Percentiles rank a stretch among this genome's conserved stretches.
phyloP scores from a whole-genome alignment of 192 early-diverging fungal genomes.

The Entomortierella parvispora region DNA sequence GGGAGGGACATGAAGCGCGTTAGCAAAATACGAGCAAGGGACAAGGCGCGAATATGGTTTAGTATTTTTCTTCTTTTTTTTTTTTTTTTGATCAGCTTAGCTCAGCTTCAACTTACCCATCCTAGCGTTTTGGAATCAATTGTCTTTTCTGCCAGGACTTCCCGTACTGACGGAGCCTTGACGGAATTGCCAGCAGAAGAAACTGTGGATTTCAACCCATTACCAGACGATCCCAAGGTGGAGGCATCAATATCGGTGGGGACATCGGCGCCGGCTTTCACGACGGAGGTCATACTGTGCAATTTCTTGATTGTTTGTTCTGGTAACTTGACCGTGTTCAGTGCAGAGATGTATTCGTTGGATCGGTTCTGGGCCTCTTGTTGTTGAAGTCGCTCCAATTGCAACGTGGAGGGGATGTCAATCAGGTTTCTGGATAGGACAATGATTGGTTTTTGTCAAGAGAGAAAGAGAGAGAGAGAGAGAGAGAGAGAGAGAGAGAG shows the following conservation, averaged over 20 bases:
- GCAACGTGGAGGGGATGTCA: slow-evolving; percentile 48
- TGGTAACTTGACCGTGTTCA: slow-evolving; percentile 51
- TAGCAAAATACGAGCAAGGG: neutral
- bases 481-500: slow-evolving; percentile 2
- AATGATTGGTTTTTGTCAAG: neutral
- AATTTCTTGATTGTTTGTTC: slow-evolving; percentile 49
- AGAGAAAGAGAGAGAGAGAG: neutral
- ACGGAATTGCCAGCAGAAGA: slow-evolving; percentile 33
- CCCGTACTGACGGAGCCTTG: slow-evolving; percentile 44
- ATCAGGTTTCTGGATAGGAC: slow-evolving; percentile 51
- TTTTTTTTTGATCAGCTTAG: neutral
- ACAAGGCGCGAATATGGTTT: neutral
- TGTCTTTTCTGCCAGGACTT: slow-evolving; percentile 46
- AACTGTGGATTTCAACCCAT: slow-evolving; percentile 17
- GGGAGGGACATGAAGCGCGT: neutral
- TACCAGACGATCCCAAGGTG: neutral
- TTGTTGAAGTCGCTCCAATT: slow-evolving; percentile 46
- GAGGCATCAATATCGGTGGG: neutral
- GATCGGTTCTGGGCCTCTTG: slow-evolving; percentile 47
- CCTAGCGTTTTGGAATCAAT: slow-evolving; percentile 45
- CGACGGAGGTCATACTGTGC: slow-evolving; percentile 42
- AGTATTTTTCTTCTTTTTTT: too few relatives aligned
- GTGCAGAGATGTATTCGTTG: slow-evolving; percentile 45
- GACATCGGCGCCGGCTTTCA: slow-evolving; percentile 28
- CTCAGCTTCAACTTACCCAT: slow-evolving; percentile 27